Evolutionary conservation across 257 asterid species (phyloP).

Genomic region (Solanum sejunctum): DNA sequence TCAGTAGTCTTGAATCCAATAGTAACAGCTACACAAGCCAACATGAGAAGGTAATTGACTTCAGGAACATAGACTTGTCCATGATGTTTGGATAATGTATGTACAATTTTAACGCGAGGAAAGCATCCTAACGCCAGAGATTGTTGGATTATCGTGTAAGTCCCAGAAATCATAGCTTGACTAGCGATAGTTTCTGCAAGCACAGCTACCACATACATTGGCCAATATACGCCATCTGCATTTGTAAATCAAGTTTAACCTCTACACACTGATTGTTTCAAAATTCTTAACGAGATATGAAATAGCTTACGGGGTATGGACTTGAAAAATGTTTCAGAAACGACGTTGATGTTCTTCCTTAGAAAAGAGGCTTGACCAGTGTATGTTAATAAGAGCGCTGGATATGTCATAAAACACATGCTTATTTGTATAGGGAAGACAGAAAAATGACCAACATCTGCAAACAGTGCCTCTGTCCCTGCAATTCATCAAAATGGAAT

Average conservation of each 20-base stretch:
- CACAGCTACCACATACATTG: constrained; percentile 39
- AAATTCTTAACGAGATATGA: not conserved
- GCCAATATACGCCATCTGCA: constrained; percentile 45
- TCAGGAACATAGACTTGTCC: constrained; percentile 56
- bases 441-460: constrained; percentile 53
- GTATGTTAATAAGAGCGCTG: constrained; percentile 35
- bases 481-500: not conserved
- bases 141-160: constrained; percentile 45
- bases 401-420: constrained; percentile 31
- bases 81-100: constrained; percentile 29
- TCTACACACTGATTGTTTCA: not conserved
- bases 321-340: constrained; percentile 22
- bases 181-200: constrained; percentile 43
- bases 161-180: constrained; percentile 49
- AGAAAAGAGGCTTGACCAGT: constrained; percentile 45
- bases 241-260: not conserved
- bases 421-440: constrained; percentile 44
- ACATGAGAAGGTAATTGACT: constrained; percentile 37
- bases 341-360: constrained; percentile 16
- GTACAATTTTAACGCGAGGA: constrained; percentile 45
- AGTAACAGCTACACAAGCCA: constrained; percentile 37
- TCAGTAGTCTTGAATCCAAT: constrained; percentile 25
- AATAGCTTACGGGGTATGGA: constrained; percentile 33
- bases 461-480: constrained; percentile 65
- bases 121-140: constrained; percentile 54